phyloP scores from a whole-genome alignment of 2,329 filamentous ascomycete genomes.

The Penicillium expansum region DNA sequence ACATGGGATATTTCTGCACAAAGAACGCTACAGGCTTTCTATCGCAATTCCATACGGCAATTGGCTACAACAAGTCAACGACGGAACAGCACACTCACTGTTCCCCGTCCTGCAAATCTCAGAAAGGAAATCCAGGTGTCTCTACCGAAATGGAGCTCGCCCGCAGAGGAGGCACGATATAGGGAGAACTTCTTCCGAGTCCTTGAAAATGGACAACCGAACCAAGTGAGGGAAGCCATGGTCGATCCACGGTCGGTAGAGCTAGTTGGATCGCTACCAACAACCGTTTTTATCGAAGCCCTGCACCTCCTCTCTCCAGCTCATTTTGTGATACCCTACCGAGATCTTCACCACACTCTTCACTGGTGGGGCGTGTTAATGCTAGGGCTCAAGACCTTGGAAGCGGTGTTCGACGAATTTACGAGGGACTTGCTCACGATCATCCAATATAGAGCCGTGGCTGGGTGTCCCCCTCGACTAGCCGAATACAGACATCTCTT shows the following conservation, averaged over 20 bases:
- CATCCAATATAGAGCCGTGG: constrained; percentile 36
- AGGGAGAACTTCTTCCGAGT: constrained; percentile 24
- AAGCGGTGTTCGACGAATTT: constrained; percentile 42
- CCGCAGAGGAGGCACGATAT: constrained; percentile 14
- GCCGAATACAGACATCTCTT: constrained; percentile 54
- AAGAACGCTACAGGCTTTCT: neutral
- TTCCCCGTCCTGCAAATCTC: neutral
- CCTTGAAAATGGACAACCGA: constrained; percentile 39
- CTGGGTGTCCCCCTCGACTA: constrained; percentile 40
- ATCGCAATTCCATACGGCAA: neutral
- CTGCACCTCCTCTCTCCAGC: constrained; percentile 61
- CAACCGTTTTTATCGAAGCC: constrained; percentile 61
- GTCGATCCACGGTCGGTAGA: constrained; percentile 30
- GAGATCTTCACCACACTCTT: constrained; percentile 48
- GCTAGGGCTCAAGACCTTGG: constrained; percentile 41
- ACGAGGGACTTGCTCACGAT: constrained; percentile 38
- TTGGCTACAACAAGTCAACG: constrained; percentile 3
- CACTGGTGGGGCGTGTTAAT: constrained; percentile 50
- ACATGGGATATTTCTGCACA: neutral
- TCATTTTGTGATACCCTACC: constrained; percentile 48
- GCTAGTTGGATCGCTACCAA: constrained; percentile 46
- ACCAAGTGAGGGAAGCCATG: constrained; percentile 40
- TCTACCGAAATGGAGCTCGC: constrained; percentile 11
- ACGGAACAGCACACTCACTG: neutral
- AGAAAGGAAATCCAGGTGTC: neutral